These are phyloP conservation scores for Parastagonospora avenae DNA, from an alignment of 2,329 filamentous ascomycete species.

Conservation along the genomic window DNA sequence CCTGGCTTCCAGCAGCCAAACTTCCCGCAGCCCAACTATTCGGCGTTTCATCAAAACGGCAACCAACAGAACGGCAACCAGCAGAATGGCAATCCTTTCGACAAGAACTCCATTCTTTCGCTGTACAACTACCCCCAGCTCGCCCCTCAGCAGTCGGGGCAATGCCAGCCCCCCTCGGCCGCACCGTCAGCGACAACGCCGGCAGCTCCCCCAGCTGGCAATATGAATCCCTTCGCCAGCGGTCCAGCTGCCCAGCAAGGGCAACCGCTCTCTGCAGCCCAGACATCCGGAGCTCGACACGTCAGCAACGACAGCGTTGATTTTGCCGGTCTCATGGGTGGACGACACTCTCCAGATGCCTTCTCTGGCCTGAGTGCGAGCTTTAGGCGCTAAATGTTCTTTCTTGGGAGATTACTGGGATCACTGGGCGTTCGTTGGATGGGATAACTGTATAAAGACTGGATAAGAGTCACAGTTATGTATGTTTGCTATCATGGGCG, in stretches of 20 bases:
- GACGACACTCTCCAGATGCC: constrained; percentile 78
- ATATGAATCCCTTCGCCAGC: constrained; percentile 62
- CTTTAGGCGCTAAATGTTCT: constrained; percentile 38
- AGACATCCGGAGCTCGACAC: constrained; percentile 47
- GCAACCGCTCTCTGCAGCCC: constrained; percentile 27
- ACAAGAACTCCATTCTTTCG: constrained; percentile 77
- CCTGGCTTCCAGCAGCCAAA: constrained; percentile 20
- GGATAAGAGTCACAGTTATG: no score
- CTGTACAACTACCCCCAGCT: constrained; percentile 70
- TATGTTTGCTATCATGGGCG: no score
- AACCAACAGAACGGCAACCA: constrained; percentile 23
- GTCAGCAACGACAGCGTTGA: constrained; percentile 73
- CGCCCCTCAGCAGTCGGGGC: constrained; percentile 50
- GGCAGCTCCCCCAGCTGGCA: constrained; percentile 44
- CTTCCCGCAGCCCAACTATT: constrained; percentile 7
- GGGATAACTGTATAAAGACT: no score
- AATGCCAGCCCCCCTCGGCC: constrained; percentile 39
- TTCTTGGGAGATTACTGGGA: neutral
- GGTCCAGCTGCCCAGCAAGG: constrained; percentile 22
- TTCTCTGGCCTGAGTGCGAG: constrained; percentile 75
- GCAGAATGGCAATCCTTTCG: constrained; percentile 52
- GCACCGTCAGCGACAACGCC: constrained; percentile 32
- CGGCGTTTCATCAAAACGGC: constrained; percentile 31
- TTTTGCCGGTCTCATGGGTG: constrained; percentile 65
- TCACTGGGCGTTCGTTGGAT: neutral